Evolutionary conservation across 768 basidiomycete genomes (phyloP).

Genomic region (Gymnopilus dilepis): DNA sequence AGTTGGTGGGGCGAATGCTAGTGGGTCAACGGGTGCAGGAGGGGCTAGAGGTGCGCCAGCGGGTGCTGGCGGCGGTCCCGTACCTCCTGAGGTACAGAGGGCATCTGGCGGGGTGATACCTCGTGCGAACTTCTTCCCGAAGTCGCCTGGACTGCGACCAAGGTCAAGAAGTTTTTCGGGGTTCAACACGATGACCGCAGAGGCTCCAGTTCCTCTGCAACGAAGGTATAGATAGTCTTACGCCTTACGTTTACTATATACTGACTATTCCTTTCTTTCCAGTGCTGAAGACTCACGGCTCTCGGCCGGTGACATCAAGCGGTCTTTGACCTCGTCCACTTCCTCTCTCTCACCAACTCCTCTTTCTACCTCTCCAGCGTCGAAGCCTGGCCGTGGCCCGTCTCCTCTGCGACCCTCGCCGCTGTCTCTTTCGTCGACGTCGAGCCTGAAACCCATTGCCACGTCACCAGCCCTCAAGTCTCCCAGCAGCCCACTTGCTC

Average conservation of each 20-base stretch:
- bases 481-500: conserved; percentile 43
- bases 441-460: conserved; percentile 10
- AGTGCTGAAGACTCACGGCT: conserved; percentile 10
- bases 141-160: conserved; percentile 57
- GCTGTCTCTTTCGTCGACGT: conserved; percentile 40
- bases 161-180: conserved; percentile 81
- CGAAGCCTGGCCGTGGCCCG: conserved; percentile 23
- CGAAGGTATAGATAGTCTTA: conserved; percentile 32
- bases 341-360: no score
- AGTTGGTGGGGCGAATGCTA: background rate
- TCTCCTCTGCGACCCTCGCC: conserved; percentile 45
- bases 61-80: background rate
- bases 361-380: background rate
- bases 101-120: conserved; percentile 43
- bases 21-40: background rate
- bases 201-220: conserved; percentile 35
- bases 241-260: background rate
- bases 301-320: conserved; percentile 11
- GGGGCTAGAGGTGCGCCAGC: conserved; percentile 1
- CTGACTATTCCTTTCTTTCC: background rate
- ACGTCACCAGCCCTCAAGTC: conserved; percentile 29
- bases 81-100: conserved; percentile 1
- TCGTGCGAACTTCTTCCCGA: conserved; percentile 69
- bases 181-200: conserved; percentile 47
- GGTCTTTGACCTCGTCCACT: conserved; percentile 14